These are phyloP conservation scores for Ceratocystis papillata DNA, from an alignment of 2,329 filamentous ascomycete species.

Conservation along the genomic window DNA sequence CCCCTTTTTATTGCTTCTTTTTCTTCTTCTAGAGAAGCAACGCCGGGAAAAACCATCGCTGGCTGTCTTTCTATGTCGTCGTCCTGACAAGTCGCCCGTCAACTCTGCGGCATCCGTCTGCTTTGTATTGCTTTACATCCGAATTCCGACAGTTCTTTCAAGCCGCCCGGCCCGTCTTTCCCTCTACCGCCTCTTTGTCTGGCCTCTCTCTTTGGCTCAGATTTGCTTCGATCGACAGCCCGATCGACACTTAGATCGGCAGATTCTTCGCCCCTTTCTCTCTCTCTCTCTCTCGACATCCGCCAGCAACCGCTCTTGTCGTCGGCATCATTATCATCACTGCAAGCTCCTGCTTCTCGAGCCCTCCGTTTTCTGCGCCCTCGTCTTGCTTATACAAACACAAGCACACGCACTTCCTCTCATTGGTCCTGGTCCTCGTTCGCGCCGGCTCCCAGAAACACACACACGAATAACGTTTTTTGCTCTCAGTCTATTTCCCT, in stretches of 20 bases:
- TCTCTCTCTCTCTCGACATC: too few species aligned
- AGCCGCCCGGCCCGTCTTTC: neutral
- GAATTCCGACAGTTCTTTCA: neutral
- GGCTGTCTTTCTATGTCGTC: neutral
- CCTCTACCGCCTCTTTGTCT: too few species aligned
- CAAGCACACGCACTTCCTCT: too few species aligned
- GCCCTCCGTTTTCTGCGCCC: neutral
- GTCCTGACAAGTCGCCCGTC: neutral
- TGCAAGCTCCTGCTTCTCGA: neutral
- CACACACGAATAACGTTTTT: too few species aligned
- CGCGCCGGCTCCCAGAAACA: too few species aligned
- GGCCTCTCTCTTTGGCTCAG: too few species aligned
- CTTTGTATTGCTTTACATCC: neutral
- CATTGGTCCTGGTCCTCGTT: too few species aligned
- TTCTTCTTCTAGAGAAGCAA: neutral
- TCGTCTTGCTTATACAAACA: too few species aligned
- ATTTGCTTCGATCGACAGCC: neutral
- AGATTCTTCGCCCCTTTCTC: neutral
- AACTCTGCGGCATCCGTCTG: neutral
- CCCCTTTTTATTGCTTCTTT: constrained; percentile 6
- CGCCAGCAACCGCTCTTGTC: too few species aligned
- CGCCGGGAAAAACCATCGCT: too few species aligned
- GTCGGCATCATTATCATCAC: too few species aligned
- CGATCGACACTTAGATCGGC: neutral
- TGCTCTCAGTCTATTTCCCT: too few species aligned